Evolutionary conservation across 352 stramenopile species (phyloP).

Genomic region (Pythium rishiriense): DNA sequence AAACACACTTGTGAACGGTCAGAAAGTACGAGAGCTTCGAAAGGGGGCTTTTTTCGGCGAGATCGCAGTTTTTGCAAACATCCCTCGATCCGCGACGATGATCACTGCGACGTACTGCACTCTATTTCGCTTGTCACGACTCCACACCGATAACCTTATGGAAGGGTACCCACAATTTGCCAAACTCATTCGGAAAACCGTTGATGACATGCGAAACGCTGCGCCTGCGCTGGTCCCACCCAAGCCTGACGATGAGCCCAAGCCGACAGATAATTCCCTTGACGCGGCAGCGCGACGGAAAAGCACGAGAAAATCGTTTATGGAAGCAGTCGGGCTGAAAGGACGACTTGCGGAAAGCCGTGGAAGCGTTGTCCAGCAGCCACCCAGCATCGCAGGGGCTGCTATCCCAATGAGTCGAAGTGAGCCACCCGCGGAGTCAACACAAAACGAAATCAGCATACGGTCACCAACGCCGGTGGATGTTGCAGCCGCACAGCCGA

Average conservation of each 20-base stretch:
- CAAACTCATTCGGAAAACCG: constrained; percentile 40
- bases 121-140: constrained; percentile 52
- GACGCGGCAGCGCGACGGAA: not conserved
- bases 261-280: not conserved
- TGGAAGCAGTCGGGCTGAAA: constrained; percentile 8
- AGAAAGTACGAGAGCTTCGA: constrained; percentile 68
- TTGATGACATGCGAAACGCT: constrained; percentile 42
- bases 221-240: not conserved
- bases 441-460: not conserved
- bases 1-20: constrained; percentile 53
- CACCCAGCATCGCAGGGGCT: not conserved
- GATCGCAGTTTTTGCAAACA: constrained; percentile 60
- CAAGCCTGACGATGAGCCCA: not conserved
- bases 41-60: constrained; percentile 73
- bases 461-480: not conserved
- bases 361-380: not conserved
- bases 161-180: constrained; percentile 54
- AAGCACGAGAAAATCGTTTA: constrained; percentile 6
- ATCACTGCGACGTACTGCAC: constrained; percentile 68
- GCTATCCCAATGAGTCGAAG: not conserved
- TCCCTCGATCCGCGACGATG: constrained; percentile 62
- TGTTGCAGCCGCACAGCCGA: constrained; percentile 24
- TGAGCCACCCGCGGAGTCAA: not conserved
- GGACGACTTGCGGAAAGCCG: not conserved
- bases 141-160: constrained; percentile 52